Conservation (phyloP, 257 asterid species). For the Avicennia marina region DNA sequence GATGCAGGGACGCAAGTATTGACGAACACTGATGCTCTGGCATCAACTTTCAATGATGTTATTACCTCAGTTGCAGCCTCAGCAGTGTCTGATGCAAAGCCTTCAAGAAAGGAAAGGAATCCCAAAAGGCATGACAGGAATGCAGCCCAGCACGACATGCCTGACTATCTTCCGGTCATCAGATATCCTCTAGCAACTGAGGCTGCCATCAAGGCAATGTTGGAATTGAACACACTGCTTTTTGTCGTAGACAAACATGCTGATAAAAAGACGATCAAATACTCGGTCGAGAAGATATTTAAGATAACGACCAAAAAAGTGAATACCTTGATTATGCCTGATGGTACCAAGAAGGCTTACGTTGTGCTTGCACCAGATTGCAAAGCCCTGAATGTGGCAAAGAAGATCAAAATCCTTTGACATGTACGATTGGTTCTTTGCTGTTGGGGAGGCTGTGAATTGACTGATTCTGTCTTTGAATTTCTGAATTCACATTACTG, state of each 20-base stretch:
- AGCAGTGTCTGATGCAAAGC: slow-evolving; percentile 3
- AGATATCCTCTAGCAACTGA: slow-evolving; percentile 55
- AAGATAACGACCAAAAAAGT: slow-evolving; percentile 45
- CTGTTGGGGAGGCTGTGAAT: too few relatives aligned
- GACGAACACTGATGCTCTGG: neutral
- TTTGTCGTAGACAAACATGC: slow-evolving; percentile 63
- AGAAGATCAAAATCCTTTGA: slow-evolving; percentile 48
- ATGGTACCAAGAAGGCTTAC: slow-evolving; percentile 69
- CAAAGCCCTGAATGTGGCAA: slow-evolving; percentile 59
- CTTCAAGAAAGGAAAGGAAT: slow-evolving; percentile 29
- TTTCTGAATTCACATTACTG: too few relatives aligned
- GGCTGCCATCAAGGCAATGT: slow-evolving; percentile 41
- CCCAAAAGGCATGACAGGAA: slow-evolving; percentile 32
- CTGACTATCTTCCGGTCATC: slow-evolving; percentile 37
- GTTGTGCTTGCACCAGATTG: slow-evolving; percentile 36
- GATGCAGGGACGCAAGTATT: slow-evolving; percentile 5
- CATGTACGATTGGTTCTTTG: too few relatives aligned
- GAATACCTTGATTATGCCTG: slow-evolving; percentile 53
- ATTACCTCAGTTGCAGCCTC: slow-evolving; percentile 4
- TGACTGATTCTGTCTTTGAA: too few relatives aligned
- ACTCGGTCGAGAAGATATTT: slow-evolving; percentile 40
- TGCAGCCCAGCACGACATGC: slow-evolving; percentile 23
- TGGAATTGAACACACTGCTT: slow-evolving; percentile 51
- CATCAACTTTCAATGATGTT: slow-evolving; percentile 9
- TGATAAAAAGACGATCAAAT: slow-evolving; percentile 59